Base-by-base conservation (phyloP, 2,329 filamentous ascomycete species). In the Cadophora malorum region DNA sequence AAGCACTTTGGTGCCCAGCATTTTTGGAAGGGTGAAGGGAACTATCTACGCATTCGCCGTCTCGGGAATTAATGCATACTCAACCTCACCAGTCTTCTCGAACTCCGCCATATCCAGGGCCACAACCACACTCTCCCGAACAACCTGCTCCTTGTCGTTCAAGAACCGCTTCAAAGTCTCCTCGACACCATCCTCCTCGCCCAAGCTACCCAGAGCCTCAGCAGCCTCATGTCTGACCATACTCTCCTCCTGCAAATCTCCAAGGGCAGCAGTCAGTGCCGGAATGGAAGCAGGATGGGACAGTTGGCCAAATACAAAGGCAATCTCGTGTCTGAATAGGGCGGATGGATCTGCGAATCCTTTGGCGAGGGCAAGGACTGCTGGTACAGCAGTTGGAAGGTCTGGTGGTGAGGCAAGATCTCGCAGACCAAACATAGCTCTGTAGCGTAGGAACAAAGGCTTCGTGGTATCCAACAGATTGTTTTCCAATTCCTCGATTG, bases 221-320 rank as follows among this genome's bases (percentile, higher is more conserved):
- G 96, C 96, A 60, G 96, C 96, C 81, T 99, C 96, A 78, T 99
- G 96, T 66, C 96, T 90, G 66, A 99, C 96, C 96, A 99, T 99
- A 76, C 94, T 94, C 28, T 88, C 91, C 82, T 99, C 96, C 65
- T 92, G 84, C 60, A 87, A 82, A 79, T 99, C 86, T 75, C 91
- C 91, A 68, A 99, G 84, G 0, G 92, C 89, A 63, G 87, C 88
- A 19, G 91, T 91, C 67, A 99, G 86, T 68, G 93, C 93, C 4
- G 96, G 94, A 73, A 99, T 97, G 0, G 94, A 97, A n/a, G 95
- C 95, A 1, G 96, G 96, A 78, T 99, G 96, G 65, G 92, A 94
- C 63, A 99, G 85, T 80, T 99, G 96, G 65, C 96, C 96, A 74
- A 99, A 99, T 16, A 99, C 96, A 79, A 99, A 99, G 16, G 96